These are phyloP conservation scores for Xylaria hypoxylon DNA, from an alignment of 2,329 filamentous ascomycete species.

Conservation along the genomic window DNA sequence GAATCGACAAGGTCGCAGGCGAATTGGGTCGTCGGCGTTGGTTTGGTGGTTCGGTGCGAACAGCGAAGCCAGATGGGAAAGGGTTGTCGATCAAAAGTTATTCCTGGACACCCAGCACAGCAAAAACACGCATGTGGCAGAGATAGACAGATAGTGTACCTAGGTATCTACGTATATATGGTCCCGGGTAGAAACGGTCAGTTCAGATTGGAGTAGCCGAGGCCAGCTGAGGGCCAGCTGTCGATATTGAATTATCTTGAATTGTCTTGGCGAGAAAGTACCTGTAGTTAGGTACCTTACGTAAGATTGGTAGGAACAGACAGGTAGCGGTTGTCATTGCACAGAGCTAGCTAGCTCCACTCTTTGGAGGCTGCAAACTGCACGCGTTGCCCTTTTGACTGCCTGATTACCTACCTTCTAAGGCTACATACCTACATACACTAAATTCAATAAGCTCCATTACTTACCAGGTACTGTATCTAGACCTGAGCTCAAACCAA, in stretches of 20 bases:
- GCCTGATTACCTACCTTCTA: constrained; percentile 20
- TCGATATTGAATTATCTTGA: background rate
- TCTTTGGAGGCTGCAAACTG: constrained; percentile 30
- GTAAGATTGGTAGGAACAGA: too few species aligned
- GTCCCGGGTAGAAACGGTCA: too few species aligned
- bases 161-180: too few species aligned
- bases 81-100: constrained; percentile 4
- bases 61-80: constrained; percentile 21
- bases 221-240: constrained; percentile 12
- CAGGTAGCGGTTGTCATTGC: too few species aligned
- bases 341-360: too few species aligned
- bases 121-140: constrained; percentile 11
- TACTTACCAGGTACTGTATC: too few species aligned
- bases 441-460: too few species aligned
- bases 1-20: constrained; percentile 27
- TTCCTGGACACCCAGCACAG: background rate
- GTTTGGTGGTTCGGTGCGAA: constrained; percentile 3
- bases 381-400: constrained; percentile 42
- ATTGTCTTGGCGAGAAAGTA: too few species aligned
- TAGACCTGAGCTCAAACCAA: too few species aligned
- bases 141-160: too few species aligned
- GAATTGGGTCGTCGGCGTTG: constrained; percentile 11
- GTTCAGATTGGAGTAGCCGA: background rate
- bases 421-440: too few species aligned
- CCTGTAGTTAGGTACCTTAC: background rate